A percentile compares a stretch with the other conserved stretches of the same genome.
Evolutionary conservation across 345 rosid genomes (phyloP).

Genomic region (Heritiera littoralis): DNA sequence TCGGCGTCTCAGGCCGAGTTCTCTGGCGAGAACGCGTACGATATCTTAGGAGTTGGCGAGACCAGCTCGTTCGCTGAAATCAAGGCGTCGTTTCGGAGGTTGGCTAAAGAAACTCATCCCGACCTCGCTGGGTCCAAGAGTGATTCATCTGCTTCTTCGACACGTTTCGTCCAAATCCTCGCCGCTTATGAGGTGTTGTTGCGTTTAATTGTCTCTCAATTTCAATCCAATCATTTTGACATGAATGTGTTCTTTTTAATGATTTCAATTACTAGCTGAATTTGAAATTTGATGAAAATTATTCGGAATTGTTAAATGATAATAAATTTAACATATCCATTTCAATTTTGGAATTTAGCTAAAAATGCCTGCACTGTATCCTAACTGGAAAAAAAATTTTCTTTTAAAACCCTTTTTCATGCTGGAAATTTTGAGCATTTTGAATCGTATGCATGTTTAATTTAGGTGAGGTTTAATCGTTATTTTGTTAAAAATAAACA

Average conservation of each 20-base stretch:
- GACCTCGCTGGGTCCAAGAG: constrained; percentile 56
- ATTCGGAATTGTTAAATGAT: background rate
- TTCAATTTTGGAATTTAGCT: background rate
- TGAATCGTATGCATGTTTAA: background rate
- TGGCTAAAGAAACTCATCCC: constrained; percentile 93
- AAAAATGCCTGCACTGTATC: background rate
- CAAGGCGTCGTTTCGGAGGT: constrained; percentile 77
- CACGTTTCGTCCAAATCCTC: constrained; percentile 76
- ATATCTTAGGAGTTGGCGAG: constrained; percentile 65
- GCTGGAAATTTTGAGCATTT: constrained; percentile 7
- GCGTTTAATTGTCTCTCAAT: background rate
- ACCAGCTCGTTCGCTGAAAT: constrained; percentile 75
- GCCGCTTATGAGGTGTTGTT: constrained; percentile 84
- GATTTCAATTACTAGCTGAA: background rate
- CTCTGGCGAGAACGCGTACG: constrained; percentile 66
- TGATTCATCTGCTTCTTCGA: constrained; percentile 45
- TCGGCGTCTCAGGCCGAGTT: constrained; percentile 51
- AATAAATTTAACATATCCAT: background rate
- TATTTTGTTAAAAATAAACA: background rate
- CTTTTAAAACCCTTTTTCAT: background rate
- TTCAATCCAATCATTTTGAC: background rate
- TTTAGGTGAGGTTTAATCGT: background rate
- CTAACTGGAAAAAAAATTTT: background rate
- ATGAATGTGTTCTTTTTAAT: background rate
- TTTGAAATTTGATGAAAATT: constrained; percentile 13